Conservation (phyloP, 2,329 filamentous ascomycete species). For the Coniella lustricola region DNA sequence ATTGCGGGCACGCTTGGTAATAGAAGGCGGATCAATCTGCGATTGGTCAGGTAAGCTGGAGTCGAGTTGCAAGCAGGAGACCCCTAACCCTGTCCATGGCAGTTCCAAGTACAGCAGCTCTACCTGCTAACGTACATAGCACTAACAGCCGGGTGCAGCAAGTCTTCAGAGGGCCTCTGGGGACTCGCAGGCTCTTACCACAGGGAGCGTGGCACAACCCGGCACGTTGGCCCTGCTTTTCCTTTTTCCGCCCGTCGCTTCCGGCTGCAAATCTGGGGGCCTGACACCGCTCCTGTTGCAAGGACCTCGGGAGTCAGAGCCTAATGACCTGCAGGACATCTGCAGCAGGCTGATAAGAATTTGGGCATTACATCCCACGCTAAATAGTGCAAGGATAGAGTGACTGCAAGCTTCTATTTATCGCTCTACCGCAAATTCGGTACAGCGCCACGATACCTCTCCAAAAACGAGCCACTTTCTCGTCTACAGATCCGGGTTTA, state of each 20-base stretch:
- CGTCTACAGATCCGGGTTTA: conserved; percentile 5
- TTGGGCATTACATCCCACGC: neutral
- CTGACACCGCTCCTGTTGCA: neutral
- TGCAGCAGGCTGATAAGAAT: neutral
- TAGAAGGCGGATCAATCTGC: conserved; percentile 10
- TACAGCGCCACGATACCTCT: conserved; percentile 1
- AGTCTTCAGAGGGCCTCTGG: no score
- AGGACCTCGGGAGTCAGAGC: conserved; percentile 1
- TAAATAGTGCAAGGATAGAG: neutral
- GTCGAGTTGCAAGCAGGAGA: no score
- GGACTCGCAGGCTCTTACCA: no score
- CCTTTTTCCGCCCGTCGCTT: neutral
- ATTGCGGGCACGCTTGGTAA: conserved; percentile 1
- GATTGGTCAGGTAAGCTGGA: conserved; percentile 2
- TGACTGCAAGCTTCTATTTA: conserved; percentile 2
- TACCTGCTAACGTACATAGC: neutral
- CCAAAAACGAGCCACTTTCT: conserved; percentile 6
- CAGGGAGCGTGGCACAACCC: no score
- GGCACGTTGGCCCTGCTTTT: conserved; percentile 1
- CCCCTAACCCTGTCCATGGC: neutral
- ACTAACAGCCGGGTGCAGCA: no score
- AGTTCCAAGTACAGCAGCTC: neutral
- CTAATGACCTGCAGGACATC: neutral
- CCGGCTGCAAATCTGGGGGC: conserved; percentile 1
- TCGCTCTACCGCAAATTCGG: conserved; percentile 1